Evolutionary conservation across 495 filamentous ascomycete genomes (phyloP).

Genomic region (Penicillium robsamsonii): DNA sequence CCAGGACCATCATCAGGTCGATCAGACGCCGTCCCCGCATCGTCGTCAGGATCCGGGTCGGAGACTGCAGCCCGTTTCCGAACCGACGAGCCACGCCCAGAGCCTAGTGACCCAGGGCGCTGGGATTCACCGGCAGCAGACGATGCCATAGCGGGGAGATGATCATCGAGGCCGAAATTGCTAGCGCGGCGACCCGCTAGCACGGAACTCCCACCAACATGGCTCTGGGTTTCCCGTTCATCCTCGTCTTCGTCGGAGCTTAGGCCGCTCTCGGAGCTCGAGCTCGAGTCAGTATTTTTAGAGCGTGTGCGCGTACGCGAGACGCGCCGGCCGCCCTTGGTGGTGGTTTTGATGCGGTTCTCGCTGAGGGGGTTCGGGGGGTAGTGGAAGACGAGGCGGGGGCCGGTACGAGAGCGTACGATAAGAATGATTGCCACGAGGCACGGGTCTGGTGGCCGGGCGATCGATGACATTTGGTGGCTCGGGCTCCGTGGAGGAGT

Average conservation of each 20-base stretch:
- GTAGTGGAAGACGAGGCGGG: conserved; percentile 89
- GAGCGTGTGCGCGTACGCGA: conserved; percentile 31
- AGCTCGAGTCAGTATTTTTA: conserved; percentile 44
- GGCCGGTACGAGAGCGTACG: conserved; percentile 75
- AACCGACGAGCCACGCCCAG: conserved; percentile 36
- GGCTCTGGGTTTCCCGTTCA: conserved; percentile 22
- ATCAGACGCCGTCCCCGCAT: conserved; percentile 40
- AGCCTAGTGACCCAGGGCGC: conserved; percentile 43
- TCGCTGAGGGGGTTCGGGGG: conserved; percentile 61
- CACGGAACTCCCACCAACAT: conserved; percentile 24
- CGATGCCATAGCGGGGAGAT: conserved; percentile 27
- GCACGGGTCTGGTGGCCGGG: conserved; percentile 55
- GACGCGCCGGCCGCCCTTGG: conserved; percentile 35
- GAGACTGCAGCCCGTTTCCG: conserved; percentile 39
- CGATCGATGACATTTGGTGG: conserved; percentile 46
- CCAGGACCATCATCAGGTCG: conserved; percentile 53
- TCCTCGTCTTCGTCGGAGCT: conserved; percentile 53
- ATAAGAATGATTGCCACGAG: conserved; percentile 80
- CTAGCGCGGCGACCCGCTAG: conserved; percentile 34
- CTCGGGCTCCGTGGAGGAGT: conserved; percentile 11
- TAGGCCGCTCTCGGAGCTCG: conserved; percentile 47
- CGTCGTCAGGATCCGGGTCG: conserved; percentile 46
- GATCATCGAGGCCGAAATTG: conserved; percentile 41
- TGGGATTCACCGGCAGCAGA: conserved; percentile 34
- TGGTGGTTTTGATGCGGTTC: conserved; percentile 35